Percentiles rank a stretch among this genome's conserved stretches.
phyloP scores from a whole-genome alignment of 202 grass and related monocot genomes.

The Schoenoplectus triqueter region DNA sequence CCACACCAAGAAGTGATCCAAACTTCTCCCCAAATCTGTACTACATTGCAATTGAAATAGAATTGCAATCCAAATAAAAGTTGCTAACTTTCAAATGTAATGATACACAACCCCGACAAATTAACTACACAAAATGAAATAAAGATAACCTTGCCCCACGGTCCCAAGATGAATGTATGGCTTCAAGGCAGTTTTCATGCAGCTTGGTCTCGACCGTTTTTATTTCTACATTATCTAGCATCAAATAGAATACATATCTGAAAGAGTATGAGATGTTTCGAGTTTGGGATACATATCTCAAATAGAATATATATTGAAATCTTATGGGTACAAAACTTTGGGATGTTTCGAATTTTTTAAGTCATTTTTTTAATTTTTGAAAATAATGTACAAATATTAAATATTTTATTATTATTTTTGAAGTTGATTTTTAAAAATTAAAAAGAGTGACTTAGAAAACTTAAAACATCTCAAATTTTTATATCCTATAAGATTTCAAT shows the following conservation, averaged over 20 bases:
- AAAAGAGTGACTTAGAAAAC: too few relatives aligned
- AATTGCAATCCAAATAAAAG: constrained; percentile 29
- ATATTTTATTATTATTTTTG: too few relatives aligned
- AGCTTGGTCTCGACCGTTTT: constrained; percentile 61
- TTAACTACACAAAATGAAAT: constrained; percentile 29
- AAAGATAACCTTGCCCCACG: constrained; percentile 60
- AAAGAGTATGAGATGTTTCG: too few relatives aligned
- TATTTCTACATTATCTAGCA: constrained; percentile 43
- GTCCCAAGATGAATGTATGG: constrained; percentile 76
- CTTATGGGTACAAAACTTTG: too few relatives aligned
- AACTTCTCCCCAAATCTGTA: constrained; percentile 92
- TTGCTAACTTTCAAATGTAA: constrained; percentile 23
- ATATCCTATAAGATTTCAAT: too few relatives aligned
- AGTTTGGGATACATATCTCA: too few relatives aligned
- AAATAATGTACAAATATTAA: too few relatives aligned
- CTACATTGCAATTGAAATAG: constrained; percentile 46
- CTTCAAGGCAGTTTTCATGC: constrained; percentile 63
- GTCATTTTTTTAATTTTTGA: too few relatives aligned
- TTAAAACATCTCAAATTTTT: too few relatives aligned
- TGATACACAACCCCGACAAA: constrained; percentile 24
- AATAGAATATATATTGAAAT: too few relatives aligned
- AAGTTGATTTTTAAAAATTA: too few relatives aligned
- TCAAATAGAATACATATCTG: constrained; percentile 40
- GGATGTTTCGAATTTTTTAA: too few relatives aligned
- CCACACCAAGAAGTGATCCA: constrained; percentile 55